Base-by-base conservation (phyloP, 1,284 basidiomycete species). In the Cutaneotrichosporon mucoides region DNA sequence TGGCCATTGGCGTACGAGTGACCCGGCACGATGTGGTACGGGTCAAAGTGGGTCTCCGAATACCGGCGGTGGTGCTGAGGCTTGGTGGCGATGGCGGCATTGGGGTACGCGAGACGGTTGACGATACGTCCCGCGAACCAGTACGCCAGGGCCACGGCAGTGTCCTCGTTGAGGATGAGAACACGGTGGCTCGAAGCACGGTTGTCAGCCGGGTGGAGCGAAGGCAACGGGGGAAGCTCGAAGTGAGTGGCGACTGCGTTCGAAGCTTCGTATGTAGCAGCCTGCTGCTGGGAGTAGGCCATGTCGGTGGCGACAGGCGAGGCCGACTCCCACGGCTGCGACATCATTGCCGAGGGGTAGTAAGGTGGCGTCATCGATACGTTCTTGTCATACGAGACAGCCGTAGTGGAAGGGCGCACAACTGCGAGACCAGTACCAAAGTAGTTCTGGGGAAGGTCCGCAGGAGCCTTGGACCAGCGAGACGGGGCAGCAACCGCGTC, bases 11-110 rank as follows among this genome's bases (percentile, higher is more conserved):
- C 46, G 51, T 53, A 41, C 13, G 43, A 48, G 42, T 64, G 62
- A 9, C 46, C 37, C 8, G 45, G 9, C 16, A 61, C 42, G 15
- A 64, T 54, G 6, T 50, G 24, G 56, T 53, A 64, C 0, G 62
- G 62, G 51, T 64, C 62, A 15, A 55, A 15, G 13, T 53, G 55
- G 8, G 24, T 38, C 8, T 16, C 24, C 36, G 37, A 7, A 38
- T 16, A 34, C 12, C 13, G 34, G 13, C 43, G 42, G 15, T 35
- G n/a, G n/a, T 16, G 8, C 51, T 56, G 48, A 12, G 44, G 13
- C 5, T 34, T 38, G 7, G 40, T 38, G 36, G 9, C 8, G 11
- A 33, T n/a, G 13, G 40, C 41, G 15, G 33, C 33, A 13, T 13
- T 44, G 16, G 51, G 24, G 51, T 51, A 51, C 15, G 38, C 49